These are phyloP conservation scores for Mycosphaerella sp. DNA, from an alignment of 2,329 filamentous ascomycete genomes.

Conservation along the genomic window DNA sequence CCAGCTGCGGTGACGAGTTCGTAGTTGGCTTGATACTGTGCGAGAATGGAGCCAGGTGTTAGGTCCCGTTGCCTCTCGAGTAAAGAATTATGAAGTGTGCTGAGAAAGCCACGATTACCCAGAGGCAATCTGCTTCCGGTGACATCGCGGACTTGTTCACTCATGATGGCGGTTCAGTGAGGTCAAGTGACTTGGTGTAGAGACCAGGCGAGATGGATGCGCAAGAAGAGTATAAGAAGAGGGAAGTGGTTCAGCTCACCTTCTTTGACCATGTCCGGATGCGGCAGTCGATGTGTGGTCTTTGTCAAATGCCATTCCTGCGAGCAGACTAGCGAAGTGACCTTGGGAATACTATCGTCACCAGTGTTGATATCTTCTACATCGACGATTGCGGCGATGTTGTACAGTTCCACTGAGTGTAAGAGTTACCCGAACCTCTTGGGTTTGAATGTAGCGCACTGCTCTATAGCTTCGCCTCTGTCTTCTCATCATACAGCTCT, in stretches of 20 bases:
- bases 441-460: not conserved
- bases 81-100: not conserved
- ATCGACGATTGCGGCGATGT: constrained; percentile 4
- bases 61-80: not conserved
- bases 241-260: not conserved
- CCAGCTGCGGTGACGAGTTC: not conserved
- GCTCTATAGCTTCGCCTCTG: constrained; percentile 11
- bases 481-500: constrained; percentile 23
- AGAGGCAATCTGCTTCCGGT: not conserved
- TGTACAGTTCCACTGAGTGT: constrained; percentile 3
- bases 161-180: not conserved
- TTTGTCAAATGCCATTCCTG: not conserved
- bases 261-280: constrained; percentile 3
- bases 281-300: not conserved
- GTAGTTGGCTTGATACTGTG: not conserved
- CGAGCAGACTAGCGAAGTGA: not conserved
- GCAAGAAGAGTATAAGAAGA: not conserved
- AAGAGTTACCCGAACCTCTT: not conserved
- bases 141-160: not conserved
- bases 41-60: not conserved
- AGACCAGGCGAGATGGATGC: not conserved
- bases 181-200: not conserved
- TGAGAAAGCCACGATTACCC: not conserved
- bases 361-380: not conserved
- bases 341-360: not conserved